Percentiles rank a stretch among this genome's conserved stretches.
Conservation (phyloP, 306 rosid species). For the Ormosia emarginata region DNA sequence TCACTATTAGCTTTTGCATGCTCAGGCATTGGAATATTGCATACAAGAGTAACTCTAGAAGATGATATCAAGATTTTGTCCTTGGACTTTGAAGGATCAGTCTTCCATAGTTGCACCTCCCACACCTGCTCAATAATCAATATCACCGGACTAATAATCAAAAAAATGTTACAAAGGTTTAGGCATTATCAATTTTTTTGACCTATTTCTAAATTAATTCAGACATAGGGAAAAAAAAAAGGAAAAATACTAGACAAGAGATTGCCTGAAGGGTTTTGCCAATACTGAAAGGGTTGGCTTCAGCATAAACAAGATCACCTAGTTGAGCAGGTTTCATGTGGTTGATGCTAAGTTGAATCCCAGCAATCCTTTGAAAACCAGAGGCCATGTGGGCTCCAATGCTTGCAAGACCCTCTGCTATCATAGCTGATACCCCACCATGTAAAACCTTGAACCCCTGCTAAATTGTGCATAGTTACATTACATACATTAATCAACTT, state of each 20-base stretch:
- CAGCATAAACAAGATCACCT: constrained; percentile 51
- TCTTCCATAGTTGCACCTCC: constrained; percentile 58
- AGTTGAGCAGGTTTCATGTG: constrained; percentile 48
- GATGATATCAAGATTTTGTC: constrained; percentile 36
- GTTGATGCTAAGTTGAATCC: constrained; percentile 61
- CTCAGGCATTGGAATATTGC: constrained; percentile 50
- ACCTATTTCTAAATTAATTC: background rate
- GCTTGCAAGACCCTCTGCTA: constrained; percentile 65
- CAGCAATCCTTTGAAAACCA: constrained; percentile 58
- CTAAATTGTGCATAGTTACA: background rate
- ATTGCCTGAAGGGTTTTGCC: constrained; percentile 62
- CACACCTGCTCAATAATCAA: constrained; percentile 13
- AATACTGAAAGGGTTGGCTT: constrained; percentile 47
- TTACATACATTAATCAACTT: background rate
- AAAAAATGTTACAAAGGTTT: background rate
- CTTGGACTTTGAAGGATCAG: constrained; percentile 36
- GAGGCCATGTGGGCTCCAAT: constrained; percentile 59
- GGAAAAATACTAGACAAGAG: too few relatives aligned
- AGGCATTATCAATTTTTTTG: background rate
- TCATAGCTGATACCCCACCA: constrained; percentile 66
- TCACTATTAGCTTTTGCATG: constrained; percentile 24
- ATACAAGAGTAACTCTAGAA: constrained; percentile 49
- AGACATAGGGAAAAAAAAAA: background rate
- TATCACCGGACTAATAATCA: background rate
- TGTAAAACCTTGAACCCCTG: constrained; percentile 64